A percentile compares a stretch with the other conserved stretches of the same genome.
Evolutionary conservation across 1,139 yeast species (phyloP).

Genomic region (Spencermartinsiella ligniputridi): DNA sequence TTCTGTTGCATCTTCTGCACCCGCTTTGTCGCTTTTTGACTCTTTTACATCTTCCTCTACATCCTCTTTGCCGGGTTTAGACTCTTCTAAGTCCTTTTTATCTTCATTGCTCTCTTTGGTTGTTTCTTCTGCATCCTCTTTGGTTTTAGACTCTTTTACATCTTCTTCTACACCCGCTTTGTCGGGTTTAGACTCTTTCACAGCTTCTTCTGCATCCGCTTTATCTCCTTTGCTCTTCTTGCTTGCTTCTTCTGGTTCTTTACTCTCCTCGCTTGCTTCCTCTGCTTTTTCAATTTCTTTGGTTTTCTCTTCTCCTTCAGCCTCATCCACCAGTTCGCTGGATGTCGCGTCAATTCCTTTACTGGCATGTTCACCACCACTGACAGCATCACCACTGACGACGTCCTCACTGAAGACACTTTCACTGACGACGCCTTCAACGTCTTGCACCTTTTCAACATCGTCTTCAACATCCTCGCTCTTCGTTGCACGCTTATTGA

Average conservation of each 20-base stretch:
- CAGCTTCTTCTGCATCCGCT: neutral
- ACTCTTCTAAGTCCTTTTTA: conserved; percentile 4
- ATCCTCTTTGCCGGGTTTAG: conserved; percentile 1
- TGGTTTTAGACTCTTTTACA: neutral
- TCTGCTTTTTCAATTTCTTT: neutral
- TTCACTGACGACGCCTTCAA: too few relatives aligned
- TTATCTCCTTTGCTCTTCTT: neutral
- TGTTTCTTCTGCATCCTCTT: neutral
- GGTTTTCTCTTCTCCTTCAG: neutral
- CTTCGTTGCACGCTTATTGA: too few relatives aligned
- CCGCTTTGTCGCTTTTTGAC: neutral
- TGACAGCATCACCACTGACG: too few relatives aligned
- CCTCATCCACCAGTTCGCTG: neutral
- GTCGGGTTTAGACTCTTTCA: conserved; percentile 7
- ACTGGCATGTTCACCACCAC: neutral
- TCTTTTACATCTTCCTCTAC: neutral
- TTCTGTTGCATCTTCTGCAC: neutral
- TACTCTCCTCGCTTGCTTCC: neutral
- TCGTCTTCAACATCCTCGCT: neutral
- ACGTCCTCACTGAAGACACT: too few relatives aligned
- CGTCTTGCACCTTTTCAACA: too few relatives aligned
- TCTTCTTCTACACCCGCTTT: neutral
- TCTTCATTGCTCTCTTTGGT: neutral
- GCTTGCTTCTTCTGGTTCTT: neutral
- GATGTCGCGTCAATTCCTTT: neutral